These are phyloP conservation scores for Camellia sinensis DNA, from an alignment of 148 eudicot genomes.

Conservation along the genomic window DNA sequence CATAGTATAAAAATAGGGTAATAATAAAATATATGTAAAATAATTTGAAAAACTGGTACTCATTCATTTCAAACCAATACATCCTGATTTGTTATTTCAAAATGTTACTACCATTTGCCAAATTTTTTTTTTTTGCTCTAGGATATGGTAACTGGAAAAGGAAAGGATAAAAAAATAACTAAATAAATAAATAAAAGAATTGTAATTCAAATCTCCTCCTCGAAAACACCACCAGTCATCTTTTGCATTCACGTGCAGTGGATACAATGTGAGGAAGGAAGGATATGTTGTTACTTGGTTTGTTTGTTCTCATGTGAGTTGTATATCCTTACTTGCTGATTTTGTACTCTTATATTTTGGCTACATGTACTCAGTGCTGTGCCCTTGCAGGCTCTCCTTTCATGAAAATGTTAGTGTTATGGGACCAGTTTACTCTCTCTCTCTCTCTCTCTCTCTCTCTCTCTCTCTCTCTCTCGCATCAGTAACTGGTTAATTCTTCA, in stretches of 20 bases:
- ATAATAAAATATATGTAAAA: too few relatives aligned
- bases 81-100: too few relatives aligned
- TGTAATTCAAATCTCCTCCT: not conserved
- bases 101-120: too few relatives aligned
- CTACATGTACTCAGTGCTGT: not conserved
- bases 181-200: not conserved
- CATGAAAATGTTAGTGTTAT: not conserved
- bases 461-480: slow-evolving; percentile 3
- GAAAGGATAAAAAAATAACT: not conserved
- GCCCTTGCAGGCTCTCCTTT: not conserved
- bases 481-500: not conserved
- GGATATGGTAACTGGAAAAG: not conserved
- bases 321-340: not conserved
- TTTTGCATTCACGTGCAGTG: not conserved
- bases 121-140: too few relatives aligned
- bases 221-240: not conserved
- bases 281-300: not conserved
- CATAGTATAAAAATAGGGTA: not conserved
- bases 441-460: slow-evolving; percentile 2
- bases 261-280: not conserved
- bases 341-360: not conserved
- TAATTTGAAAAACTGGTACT: too few relatives aligned
- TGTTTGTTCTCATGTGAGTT: slow-evolving; percentile 11
- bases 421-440: not conserved
- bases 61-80: too few relatives aligned